Base-by-base conservation (phyloP, 306 rosid genomes). In the Senna tora region DNA sequence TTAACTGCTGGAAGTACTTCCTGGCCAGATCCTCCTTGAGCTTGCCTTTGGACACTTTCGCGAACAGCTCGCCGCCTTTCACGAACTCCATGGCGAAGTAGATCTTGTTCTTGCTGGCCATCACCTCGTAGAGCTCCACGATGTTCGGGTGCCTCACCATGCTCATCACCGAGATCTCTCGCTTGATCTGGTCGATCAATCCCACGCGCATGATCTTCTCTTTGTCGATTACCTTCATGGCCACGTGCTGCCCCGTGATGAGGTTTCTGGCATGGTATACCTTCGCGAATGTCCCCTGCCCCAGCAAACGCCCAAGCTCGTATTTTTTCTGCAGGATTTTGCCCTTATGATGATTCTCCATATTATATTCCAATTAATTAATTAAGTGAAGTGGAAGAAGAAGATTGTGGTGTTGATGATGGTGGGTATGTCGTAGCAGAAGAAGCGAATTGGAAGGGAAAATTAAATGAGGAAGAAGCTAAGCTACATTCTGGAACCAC, bases 81-180 rank as follows among this genome's bases (percentile, higher is more conserved):
- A 82, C 87, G 3, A 42, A 56, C 69, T 90, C 92, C 89, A 87
- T 85, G 8, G 81, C 87, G 8, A 90, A 83, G 67, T 81, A 90
- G 41, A 90, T 87, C 72, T 90, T 90, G 42, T 84, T 82, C 71
- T 82, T 87, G 79, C 84, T 85, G 5, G 96, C 96, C 90, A 90
- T 78, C 16, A 87, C 96, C 58, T 87, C 96, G 7, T 80, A 57
- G 20, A 87, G 86, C 59, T 82, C 82, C 20, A 89, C 89, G 19
- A 89, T 81, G 69, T 90, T 83, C 0, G 96, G 92, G 57, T 87
- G 92, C 63, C 72, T 74, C 42, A 82, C 77, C 0, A 74, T 83
- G 12, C 73, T 78, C 89, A 90, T 85, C 11, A 84, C 79, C 0
- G 89, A 81, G 67, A 87, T 87, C 25, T 89, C 92, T 0, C 89